phyloP scores from a whole-genome alignment of 805 yeast species.

The Schizosaccharomyces lindneri region DNA sequence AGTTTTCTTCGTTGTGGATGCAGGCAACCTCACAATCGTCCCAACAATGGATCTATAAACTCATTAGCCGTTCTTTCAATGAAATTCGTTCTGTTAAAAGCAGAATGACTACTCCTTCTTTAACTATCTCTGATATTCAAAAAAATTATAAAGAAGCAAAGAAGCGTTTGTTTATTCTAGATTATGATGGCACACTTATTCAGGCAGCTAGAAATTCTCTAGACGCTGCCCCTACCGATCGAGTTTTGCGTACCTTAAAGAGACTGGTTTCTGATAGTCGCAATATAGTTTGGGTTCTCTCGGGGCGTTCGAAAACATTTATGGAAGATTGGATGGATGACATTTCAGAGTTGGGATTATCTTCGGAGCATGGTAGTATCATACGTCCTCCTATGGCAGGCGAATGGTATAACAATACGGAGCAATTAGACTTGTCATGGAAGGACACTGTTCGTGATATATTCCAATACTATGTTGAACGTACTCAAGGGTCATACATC shows the following conservation, averaged over 20 bases:
- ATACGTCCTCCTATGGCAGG: slow-evolving; percentile 34
- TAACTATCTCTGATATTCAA: slow-evolving; percentile 46
- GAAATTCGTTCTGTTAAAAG: slow-evolving; percentile 17
- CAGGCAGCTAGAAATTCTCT: slow-evolving; percentile 92
- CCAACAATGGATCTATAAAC: slow-evolving; percentile 44
- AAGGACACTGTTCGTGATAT: slow-evolving; percentile 59
- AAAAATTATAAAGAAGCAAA: slow-evolving; percentile 36
- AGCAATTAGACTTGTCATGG: slow-evolving; percentile 78
- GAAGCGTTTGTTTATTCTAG: slow-evolving; percentile 65
- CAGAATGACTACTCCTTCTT: slow-evolving; percentile 40
- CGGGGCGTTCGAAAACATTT: slow-evolving; percentile 83
- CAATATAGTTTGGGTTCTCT: slow-evolving; percentile 81
- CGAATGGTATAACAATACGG: slow-evolving; percentile 68
- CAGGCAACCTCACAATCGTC: slow-evolving; percentile 47
- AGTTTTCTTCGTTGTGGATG: slow-evolving; percentile 31
- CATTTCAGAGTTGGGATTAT: slow-evolving; percentile 41
- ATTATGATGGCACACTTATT: slow-evolving; percentile 91
- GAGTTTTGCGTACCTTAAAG: slow-evolving; percentile 34
- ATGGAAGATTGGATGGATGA: slow-evolving; percentile 73
- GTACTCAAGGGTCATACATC: slow-evolving; percentile 70
- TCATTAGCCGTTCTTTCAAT: slow-evolving; percentile 8
- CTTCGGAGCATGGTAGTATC: slow-evolving; percentile 96
- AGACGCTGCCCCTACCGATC: slow-evolving; percentile 81
- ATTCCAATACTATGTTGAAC: slow-evolving; percentile 50
- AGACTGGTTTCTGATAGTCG: slow-evolving; percentile 45